Conservation (phyloP, 2,329 filamentous ascomycete genomes). For the Aphanoascus verrucosus region DNA sequence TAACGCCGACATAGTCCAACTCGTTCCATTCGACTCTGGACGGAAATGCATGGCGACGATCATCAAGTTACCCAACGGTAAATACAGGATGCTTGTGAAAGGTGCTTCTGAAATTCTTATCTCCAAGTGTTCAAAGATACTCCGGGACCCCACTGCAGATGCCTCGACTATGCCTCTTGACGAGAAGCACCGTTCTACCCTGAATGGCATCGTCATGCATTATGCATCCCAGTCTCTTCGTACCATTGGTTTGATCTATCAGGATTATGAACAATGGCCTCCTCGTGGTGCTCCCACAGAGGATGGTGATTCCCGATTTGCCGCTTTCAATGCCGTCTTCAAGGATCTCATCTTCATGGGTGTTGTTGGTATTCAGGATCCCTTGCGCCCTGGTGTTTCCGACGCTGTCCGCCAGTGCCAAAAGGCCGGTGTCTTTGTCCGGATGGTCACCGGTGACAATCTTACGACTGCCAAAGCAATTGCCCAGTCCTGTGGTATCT, state of each 20-base stretch:
- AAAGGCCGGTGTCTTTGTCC: slow-evolving; percentile 58
- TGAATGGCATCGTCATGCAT: slow-evolving; percentile 29
- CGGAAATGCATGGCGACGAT: slow-evolving; percentile 55
- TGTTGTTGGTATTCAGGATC: slow-evolving; percentile 65
- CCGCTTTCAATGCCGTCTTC: slow-evolving; percentile 57
- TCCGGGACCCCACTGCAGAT: slow-evolving; percentile 21
- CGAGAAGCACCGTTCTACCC: slow-evolving; percentile 20
- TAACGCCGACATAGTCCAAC: slow-evolving; percentile 52
- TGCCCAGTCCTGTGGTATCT: slow-evolving; percentile 61
- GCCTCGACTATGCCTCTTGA: slow-evolving; percentile 22
- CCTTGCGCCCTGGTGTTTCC: slow-evolving; percentile 56
- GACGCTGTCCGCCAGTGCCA: slow-evolving; percentile 58
- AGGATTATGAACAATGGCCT: slow-evolving; percentile 61
- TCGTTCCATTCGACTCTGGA: slow-evolving; percentile 65
- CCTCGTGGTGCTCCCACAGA: slow-evolving; percentile 44
- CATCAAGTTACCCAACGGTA: slow-evolving; percentile 29
- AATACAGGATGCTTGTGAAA: slow-evolving; percentile 40
- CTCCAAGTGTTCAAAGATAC: slow-evolving; percentile 26
- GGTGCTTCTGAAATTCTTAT: slow-evolving; percentile 41
- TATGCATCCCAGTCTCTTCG: slow-evolving; percentile 53
- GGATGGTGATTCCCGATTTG: slow-evolving; percentile 53
- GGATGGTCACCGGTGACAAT: slow-evolving; percentile 67
- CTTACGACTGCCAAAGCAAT: slow-evolving; percentile 63
- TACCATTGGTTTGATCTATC: slow-evolving; percentile 64
- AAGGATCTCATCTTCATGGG: slow-evolving; percentile 62